Evolutionary conservation across 208 protist species (phyloP).

Genomic region (Crithidia thermophila): DNA sequence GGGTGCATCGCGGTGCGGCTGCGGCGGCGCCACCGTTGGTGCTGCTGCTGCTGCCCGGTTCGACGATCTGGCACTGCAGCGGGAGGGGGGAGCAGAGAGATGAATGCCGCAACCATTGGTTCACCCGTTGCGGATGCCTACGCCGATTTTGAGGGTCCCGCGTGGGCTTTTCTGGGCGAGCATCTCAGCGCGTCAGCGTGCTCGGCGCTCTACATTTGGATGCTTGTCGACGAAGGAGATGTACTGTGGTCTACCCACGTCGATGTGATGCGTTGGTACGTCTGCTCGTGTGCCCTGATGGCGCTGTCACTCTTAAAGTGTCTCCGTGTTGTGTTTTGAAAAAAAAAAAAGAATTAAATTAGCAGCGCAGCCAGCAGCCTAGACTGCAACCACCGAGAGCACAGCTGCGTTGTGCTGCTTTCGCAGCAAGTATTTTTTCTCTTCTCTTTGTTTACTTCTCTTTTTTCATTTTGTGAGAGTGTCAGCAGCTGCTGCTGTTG

Average conservation of each 20-base stretch:
- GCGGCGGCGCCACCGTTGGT: background rate
- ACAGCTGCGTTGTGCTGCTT: too few species aligned
- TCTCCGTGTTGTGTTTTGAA: conserved; percentile 7
- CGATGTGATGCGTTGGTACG: conserved; percentile 63
- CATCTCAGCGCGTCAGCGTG: conserved; percentile 44
- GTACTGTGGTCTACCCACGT: conserved; percentile 49
- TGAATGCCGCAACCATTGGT: too few species aligned
- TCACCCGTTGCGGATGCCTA: background rate
- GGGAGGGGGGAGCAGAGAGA: conserved; percentile 3
- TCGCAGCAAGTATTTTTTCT: background rate
- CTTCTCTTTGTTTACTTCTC: conserved; percentile 8
- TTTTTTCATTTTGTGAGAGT: too few species aligned
- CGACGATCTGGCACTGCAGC: too few species aligned
- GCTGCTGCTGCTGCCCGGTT: background rate
- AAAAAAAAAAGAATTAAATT: too few species aligned
- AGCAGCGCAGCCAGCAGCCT: too few species aligned
- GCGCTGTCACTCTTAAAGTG: conserved; percentile 27
- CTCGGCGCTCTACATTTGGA: conserved; percentile 44
- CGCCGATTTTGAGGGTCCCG: background rate
- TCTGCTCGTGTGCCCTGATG: conserved; percentile 36
- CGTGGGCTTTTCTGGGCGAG: conserved; percentile 27
- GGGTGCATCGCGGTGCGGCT: conserved; percentile 21
- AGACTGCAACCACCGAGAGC: too few species aligned
- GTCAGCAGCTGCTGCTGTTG: too few species aligned
- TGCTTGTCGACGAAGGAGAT: conserved; percentile 57